phyloP scores from a whole-genome alignment of 768 basidiomycete genomes.

The Harrya chromipes region DNA sequence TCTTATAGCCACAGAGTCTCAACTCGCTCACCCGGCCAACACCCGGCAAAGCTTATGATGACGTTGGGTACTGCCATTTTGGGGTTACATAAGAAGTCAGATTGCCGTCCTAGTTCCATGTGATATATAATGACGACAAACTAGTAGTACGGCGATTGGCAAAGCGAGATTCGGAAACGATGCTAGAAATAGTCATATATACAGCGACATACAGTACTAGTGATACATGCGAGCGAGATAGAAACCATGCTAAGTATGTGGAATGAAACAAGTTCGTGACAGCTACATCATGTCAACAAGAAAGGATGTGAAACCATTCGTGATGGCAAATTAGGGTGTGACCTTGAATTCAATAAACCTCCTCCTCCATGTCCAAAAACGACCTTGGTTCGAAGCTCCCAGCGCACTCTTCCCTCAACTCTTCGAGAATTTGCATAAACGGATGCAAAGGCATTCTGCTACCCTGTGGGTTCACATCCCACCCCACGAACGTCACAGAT shows the following conservation, averaged over 20 bases:
- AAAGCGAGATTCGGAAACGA: too few relatives aligned
- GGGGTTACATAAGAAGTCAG: not conserved
- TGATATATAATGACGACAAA: too few relatives aligned
- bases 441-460: not conserved
- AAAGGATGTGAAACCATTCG: too few relatives aligned
- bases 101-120: too few relatives aligned
- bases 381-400: constrained; percentile 17
- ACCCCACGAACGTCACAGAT: constrained; percentile 24
- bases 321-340: too few relatives aligned
- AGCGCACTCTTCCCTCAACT: constrained; percentile 17
- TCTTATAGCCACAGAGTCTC: constrained; percentile 6
- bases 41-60: not conserved
- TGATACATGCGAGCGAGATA: not conserved
- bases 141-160: too few relatives aligned
- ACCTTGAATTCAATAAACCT: constrained; percentile 2
- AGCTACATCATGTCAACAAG: too few relatives aligned
- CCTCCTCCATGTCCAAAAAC: constrained; percentile 11
- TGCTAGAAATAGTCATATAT: not conserved
- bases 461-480: not conserved
- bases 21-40: too few relatives aligned
- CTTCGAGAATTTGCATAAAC: constrained; percentile 16
- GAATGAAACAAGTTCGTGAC: too few relatives aligned
- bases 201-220: too few relatives aligned
- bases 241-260: too few relatives aligned
- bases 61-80: not conserved